phyloP scores from a whole-genome alignment of 176 grass and related monocot species.

The Ensete ventricosum region DNA sequence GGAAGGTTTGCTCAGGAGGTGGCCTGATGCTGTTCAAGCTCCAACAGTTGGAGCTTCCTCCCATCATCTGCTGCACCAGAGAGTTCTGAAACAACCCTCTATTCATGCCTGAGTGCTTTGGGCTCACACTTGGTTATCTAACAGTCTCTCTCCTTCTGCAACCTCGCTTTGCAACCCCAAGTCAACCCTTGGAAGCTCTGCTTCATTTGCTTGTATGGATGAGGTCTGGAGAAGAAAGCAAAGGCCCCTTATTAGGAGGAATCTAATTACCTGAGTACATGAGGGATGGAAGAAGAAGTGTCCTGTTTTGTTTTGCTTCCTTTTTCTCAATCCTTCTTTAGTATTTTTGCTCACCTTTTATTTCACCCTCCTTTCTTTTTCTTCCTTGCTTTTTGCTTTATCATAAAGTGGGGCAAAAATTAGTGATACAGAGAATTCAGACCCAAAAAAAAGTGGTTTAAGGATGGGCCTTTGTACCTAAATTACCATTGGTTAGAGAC shows the following conservation, averaged over 20 bases:
- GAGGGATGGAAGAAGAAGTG: background rate
- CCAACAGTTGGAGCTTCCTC: conserved; percentile 21
- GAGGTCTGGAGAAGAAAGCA: conserved; percentile 3
- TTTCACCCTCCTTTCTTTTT: conserved; percentile 17
- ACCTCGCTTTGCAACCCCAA: background rate
- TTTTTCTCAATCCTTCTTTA: conserved; percentile 18
- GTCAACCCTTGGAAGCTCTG: background rate
- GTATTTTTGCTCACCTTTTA: conserved; percentile 30
- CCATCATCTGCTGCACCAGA: conserved; percentile 53
- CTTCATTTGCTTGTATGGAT: conserved; percentile 4
- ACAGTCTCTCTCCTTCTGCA: background rate
- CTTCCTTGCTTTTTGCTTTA: conserved; percentile 45
- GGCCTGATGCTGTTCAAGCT: conserved; percentile 29
- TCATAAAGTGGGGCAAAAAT: conserved; percentile 37
- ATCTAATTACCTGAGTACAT: background rate
- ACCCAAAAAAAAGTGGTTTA: conserved; percentile 10
- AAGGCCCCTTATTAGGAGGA: background rate
- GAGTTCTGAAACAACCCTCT: conserved; percentile 50
- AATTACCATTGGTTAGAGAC: conserved; percentile 2
- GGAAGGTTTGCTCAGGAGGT: conserved; percentile 28
- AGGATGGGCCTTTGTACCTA: background rate
- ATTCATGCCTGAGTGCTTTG: conserved; percentile 31
- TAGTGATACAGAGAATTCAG: conserved; percentile 33
- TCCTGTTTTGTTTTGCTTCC: background rate
- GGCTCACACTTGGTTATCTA: background rate